Percentiles rank a stretch among this genome's conserved stretches.
These are phyloP conservation scores for Diutina pseudorugosa DNA, from an alignment of 1,139 yeast genomes.

Conservation along the genomic window DNA sequence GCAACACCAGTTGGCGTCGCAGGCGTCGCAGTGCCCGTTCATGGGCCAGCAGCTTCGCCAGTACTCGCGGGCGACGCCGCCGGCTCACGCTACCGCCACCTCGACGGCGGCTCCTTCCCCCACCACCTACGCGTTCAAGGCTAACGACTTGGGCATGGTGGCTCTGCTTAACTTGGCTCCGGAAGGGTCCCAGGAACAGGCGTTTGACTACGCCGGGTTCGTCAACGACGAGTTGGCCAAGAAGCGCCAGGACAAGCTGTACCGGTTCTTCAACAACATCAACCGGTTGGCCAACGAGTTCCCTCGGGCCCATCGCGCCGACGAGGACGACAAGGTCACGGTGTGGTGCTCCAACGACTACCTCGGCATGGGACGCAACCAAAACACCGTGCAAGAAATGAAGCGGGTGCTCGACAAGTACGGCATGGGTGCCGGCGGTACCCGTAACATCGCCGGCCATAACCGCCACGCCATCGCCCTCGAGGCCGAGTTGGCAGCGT, in stretches of 20 bases:
- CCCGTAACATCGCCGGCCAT: conserved; percentile 97
- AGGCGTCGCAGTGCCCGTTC: conserved; percentile 76
- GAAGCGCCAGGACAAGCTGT: conserved; percentile 82
- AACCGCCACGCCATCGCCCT: conserved; percentile 75
- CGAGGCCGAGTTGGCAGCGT: conserved; percentile 77
- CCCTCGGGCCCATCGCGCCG: conserved; percentile 78
- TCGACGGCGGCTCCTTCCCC: conserved; percentile 16
- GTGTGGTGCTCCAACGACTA: conserved; percentile 99
- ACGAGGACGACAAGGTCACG: conserved; percentile 72
- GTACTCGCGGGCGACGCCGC: conserved; percentile 47
- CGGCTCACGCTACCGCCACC: conserved; percentile 32
- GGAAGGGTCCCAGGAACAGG: conserved; percentile 25
- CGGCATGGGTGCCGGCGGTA: conserved; percentile 99
- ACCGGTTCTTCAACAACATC: conserved; percentile 92
- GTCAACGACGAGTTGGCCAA: conserved; percentile 51
- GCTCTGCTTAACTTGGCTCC: conserved; percentile 10
- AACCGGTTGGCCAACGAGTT: conserved; percentile 90
- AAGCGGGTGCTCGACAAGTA: conserved; percentile 71
- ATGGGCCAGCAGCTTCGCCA: conserved; percentile 68
- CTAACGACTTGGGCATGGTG: conserved; percentile 8
- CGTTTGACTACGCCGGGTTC: conserved; percentile 56
- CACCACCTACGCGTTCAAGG: conserved; percentile 22
- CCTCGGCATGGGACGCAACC: conserved; percentile 85
- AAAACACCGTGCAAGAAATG: conserved; percentile 63
- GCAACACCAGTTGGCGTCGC: conserved; percentile 15